Percentiles rank a stretch among this genome's conserved stretches.
phyloP scores from a whole-genome alignment of 345 rosid species.

The Eucalyptus brandiana region DNA sequence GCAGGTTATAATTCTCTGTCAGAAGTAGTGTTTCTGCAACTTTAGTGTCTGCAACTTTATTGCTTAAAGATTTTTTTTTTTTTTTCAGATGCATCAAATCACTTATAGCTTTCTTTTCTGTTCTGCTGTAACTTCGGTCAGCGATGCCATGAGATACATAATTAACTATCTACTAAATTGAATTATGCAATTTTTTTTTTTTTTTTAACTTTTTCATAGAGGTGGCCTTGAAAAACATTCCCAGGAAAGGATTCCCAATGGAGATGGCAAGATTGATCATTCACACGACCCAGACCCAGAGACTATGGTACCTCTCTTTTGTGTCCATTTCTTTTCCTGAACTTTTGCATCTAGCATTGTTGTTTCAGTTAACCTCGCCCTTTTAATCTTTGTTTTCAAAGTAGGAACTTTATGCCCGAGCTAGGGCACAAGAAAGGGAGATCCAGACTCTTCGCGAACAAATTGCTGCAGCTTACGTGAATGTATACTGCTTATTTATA shows the following conservation, averaged over 20 bases:
- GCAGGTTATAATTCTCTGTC: conserved; percentile 8
- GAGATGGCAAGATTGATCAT: conserved; percentile 18
- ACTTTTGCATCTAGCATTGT: not conserved
- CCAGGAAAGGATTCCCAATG: conserved; percentile 24
- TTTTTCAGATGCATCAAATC: not conserved
- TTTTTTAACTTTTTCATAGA: conserved; percentile 1
- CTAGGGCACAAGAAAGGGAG: conserved; percentile 60
- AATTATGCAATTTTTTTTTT: not conserved
- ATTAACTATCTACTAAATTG: not conserved
- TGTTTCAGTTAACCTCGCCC: not conserved
- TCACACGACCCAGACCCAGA: conserved; percentile 49
- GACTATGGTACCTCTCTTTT: conserved; percentile 42
- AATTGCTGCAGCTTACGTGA: conserved; percentile 58
- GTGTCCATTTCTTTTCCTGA: not conserved
- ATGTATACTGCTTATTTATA: conserved; percentile 20
- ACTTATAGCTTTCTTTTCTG: not conserved
- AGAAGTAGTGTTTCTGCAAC: not conserved
- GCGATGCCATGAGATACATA: not conserved
- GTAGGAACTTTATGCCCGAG: conserved; percentile 56
- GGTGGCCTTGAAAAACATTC: conserved; percentile 18
- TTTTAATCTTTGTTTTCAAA: conserved; percentile 1
- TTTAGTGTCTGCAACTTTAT: not conserved
- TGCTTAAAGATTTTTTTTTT: not conserved
- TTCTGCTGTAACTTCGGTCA: not conserved
- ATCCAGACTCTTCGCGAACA: conserved; percentile 71